Evolutionary conservation across 352 stramenopile genomes (phyloP).

Genomic region (Sclerospora graminicola): DNA sequence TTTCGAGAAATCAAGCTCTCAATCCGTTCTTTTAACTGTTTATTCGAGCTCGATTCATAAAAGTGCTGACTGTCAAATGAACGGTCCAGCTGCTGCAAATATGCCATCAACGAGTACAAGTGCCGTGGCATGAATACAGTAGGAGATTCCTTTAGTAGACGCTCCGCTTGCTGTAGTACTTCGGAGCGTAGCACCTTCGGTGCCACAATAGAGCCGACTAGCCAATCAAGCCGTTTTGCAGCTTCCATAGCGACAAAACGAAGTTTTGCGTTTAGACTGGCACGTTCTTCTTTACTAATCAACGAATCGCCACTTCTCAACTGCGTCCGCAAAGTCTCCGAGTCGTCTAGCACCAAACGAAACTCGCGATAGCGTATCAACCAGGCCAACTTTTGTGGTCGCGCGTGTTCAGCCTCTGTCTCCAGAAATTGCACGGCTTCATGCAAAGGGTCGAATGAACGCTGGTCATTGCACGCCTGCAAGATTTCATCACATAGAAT

Average conservation of each 20-base stretch:
- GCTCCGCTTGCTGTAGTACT: constrained; percentile 39
- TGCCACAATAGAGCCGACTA: constrained; percentile 34
- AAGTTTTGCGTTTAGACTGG: constrained; percentile 28
- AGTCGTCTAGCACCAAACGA: constrained; percentile 51
- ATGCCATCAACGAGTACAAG: constrained; percentile 52
- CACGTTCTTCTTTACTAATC: constrained; percentile 13
- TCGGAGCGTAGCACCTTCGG: constrained; percentile 33
- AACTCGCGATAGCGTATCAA: constrained; percentile 64
- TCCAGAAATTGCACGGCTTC: constrained; percentile 68
- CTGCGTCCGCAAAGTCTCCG: constrained; percentile 30
- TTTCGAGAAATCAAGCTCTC: constrained; percentile 45
- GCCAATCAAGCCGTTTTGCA: constrained; percentile 39
- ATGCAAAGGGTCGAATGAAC: constrained; percentile 37
- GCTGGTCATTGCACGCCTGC: constrained; percentile 26
- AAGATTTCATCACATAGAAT: constrained; percentile 44
- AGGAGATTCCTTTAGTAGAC: constrained; percentile 34
- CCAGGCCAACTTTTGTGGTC: constrained; percentile 44
- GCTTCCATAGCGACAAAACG: constrained; percentile 56
- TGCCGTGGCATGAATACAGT: constrained; percentile 43
- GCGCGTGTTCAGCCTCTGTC: constrained; percentile 26
- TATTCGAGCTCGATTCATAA: constrained; percentile 26
- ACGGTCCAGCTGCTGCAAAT: constrained; percentile 50
- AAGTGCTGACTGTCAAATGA: constrained; percentile 52
- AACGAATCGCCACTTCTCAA: constrained; percentile 10
- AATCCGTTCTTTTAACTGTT: constrained; percentile 40